A percentile compares a stretch with the other conserved stretches of the same genome.
phyloP scores from a whole-genome alignment of 306 rosid species.

The Glycyrrhiza uralensis region DNA sequence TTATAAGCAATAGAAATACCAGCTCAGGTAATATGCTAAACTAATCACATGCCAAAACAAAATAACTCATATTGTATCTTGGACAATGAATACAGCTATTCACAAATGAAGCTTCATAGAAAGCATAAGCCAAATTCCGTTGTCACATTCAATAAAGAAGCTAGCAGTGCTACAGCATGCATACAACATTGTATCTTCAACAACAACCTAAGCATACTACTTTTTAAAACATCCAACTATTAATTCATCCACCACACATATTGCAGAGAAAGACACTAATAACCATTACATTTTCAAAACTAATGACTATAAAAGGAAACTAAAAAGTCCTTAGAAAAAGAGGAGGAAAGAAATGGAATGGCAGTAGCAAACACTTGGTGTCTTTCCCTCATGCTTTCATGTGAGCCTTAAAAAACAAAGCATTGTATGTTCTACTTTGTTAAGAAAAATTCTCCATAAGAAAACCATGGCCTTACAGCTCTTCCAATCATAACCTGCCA shows the following conservation, averaged over 20 bases:
- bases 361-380: background rate
- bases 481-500: slow-evolving; percentile 11
- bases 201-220: background rate
- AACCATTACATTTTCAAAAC: background rate
- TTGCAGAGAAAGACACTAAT: background rate
- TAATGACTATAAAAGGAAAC: background rate
- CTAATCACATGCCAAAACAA: background rate
- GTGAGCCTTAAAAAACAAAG: background rate
- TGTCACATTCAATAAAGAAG: background rate
- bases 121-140: background rate
- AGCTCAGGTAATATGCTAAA: background rate
- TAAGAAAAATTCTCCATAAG: background rate
- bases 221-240: slow-evolving; percentile 3
- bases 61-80: background rate
- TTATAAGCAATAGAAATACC: background rate
- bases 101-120: background rate
- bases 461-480: too few species aligned
- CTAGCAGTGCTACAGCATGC: background rate
- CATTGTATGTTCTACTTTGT: background rate
- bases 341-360: background rate
- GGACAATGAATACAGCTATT: background rate
- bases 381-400: background rate
- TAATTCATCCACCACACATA: background rate
- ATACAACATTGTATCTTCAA: background rate
- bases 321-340: background rate